Conservation (phyloP, 176 grass and related monocot species). For the Aegilops umbellulata region DNA sequence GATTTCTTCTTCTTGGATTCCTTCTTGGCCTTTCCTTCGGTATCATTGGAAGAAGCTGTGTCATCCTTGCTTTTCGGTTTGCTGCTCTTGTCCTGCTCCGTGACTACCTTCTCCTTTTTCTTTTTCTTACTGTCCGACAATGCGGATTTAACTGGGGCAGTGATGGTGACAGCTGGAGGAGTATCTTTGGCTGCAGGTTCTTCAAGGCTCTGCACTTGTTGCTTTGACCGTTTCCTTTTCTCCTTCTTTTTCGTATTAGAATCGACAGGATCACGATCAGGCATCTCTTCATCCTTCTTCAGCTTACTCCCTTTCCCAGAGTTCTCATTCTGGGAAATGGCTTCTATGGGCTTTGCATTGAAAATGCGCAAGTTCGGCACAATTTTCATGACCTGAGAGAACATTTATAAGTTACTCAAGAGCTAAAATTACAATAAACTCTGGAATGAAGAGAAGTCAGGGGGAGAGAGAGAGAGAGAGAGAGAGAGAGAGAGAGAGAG, state of each 20-base stretch:
- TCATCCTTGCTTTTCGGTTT: slow-evolving; percentile 38
- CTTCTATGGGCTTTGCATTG: slow-evolving; percentile 74
- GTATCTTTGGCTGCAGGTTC: slow-evolving; percentile 8
- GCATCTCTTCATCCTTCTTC: slow-evolving; percentile 20
- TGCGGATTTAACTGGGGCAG: slow-evolving; percentile 19
- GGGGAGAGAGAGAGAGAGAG: background rate
- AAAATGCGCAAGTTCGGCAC: slow-evolving; percentile 68
- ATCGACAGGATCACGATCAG: background rate
- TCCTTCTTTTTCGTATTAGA: slow-evolving; percentile 28
- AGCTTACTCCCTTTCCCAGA: slow-evolving; percentile 31
- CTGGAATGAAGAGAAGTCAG: background rate
- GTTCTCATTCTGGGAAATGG: slow-evolving; percentile 29
- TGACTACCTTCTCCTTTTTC: slow-evolving; percentile 24
- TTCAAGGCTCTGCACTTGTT: slow-evolving; percentile 10
- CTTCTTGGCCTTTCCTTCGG: slow-evolving; percentile 18
- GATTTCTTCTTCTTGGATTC: slow-evolving; percentile 47
- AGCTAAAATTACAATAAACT: background rate
- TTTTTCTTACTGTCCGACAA: slow-evolving; percentile 18
- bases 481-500: background rate
- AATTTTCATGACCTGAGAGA: slow-evolving; percentile 64
- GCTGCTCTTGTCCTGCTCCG: slow-evolving; percentile 16
- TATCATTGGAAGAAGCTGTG: slow-evolving; percentile 20
- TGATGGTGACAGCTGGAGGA: background rate
- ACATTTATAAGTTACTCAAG: background rate
- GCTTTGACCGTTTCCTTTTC: slow-evolving; percentile 39